These are phyloP conservation scores for Ophiostoma angusticollis DNA, from an alignment of 2,329 filamentous ascomycete species.

Conservation along the genomic window DNA sequence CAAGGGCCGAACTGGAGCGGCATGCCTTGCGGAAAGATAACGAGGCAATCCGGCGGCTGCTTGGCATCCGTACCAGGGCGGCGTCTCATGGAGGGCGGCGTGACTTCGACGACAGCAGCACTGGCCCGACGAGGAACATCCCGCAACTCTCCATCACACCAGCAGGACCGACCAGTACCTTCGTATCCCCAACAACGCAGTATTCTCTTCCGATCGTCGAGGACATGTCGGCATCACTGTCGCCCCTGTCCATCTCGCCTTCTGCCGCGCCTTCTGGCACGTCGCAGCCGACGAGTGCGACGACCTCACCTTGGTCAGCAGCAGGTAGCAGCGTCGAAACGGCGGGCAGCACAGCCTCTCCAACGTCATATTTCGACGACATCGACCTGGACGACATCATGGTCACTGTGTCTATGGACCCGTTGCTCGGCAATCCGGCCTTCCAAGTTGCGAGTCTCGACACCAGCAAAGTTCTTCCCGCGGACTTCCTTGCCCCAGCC, in stretches of 20 bases:
- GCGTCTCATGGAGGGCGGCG: not conserved
- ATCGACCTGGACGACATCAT: slow-evolving; percentile 26
- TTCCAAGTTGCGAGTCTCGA: slow-evolving; percentile 25
- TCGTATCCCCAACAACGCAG: not conserved
- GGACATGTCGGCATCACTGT: not conserved
- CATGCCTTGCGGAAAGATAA: slow-evolving; percentile 29
- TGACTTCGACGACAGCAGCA: not conserved
- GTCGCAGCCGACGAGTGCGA: not conserved
- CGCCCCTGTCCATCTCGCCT: not conserved
- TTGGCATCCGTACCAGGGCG: slow-evolving; percentile 16
- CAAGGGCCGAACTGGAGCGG: slow-evolving; percentile 27
- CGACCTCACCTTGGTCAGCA: not conserved
- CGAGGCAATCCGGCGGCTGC: slow-evolving; percentile 25
- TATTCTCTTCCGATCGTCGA: slow-evolving; percentile 2
- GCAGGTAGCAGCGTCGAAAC: not conserved
- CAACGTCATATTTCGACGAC: slow-evolving; percentile 18
- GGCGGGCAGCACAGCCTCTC: not conserved
- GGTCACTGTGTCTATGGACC: slow-evolving; percentile 30
- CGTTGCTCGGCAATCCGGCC: slow-evolving; percentile 28
- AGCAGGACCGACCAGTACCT: slow-evolving; percentile 1
- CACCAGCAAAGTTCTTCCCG: not conserved
- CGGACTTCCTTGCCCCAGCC: too few relatives aligned
- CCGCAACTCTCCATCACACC: slow-evolving; percentile 1
- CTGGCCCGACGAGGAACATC: not conserved
- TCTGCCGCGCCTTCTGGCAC: not conserved